Evolutionary conservation across 257 asterid species (phyloP).

Genomic region (Nyctanthes arbortristis): DNA sequence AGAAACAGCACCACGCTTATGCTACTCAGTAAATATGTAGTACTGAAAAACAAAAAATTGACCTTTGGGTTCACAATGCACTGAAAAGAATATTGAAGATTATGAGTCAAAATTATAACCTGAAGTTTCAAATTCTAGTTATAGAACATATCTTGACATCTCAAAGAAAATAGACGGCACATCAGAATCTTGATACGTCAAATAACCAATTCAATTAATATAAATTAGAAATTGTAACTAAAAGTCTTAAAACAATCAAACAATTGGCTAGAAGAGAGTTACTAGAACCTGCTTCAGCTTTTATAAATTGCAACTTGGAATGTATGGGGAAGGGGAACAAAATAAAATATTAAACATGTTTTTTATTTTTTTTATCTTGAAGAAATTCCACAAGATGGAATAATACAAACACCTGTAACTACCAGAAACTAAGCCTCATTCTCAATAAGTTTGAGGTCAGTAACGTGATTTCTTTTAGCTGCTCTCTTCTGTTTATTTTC

Average conservation of each 20-base stretch:
- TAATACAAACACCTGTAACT: not conserved
- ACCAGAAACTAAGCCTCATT: not conserved
- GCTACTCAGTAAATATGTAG: constrained; percentile 18
- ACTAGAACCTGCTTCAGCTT: not conserved
- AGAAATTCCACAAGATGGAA: not conserved
- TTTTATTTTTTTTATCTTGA: too few relatives aligned
- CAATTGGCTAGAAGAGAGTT: not conserved
- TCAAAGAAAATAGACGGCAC: constrained; percentile 13
- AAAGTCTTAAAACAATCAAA: constrained; percentile 18
- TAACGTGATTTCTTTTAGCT: not conserved
- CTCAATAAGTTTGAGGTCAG: not conserved
- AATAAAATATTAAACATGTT: not conserved
- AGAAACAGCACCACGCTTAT: constrained; percentile 5
- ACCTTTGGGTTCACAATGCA: constrained; percentile 1
- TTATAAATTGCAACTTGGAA: not conserved
- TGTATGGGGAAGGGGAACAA: not conserved
- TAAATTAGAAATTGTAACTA: constrained; percentile 2
- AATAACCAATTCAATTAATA: not conserved
- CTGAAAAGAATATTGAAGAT: not conserved
- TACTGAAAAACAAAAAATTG: constrained; percentile 6
- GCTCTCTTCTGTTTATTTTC: not conserved
- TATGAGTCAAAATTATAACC: not conserved
- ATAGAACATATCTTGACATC: not conserved
- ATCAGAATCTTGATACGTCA: constrained; percentile 20
- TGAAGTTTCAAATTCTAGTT: constrained; percentile 10